A percentile compares a stretch with the other conserved stretches of the same genome.
Evolutionary conservation across 805 yeast genomes (phyloP).

Genomic region (Lachancea cidri): DNA sequence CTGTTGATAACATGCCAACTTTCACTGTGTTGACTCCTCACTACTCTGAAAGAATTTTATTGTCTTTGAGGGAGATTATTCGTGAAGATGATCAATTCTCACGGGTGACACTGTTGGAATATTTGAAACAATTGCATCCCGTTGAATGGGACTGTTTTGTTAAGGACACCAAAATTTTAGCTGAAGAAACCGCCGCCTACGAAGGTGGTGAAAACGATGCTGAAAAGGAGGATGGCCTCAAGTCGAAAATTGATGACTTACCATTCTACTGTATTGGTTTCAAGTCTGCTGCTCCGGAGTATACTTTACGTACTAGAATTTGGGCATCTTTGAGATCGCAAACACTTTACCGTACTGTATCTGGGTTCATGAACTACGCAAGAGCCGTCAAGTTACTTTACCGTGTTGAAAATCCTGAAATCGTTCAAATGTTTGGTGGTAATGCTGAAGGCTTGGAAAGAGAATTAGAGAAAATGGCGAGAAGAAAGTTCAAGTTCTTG

Average conservation of each 20-base stretch:
- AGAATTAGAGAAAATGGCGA: slow-evolving; percentile 87
- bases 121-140: slow-evolving; percentile 91
- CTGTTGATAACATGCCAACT: slow-evolving; percentile 99
- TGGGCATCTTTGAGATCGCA: slow-evolving; percentile 99
- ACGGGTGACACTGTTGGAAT: slow-evolving; percentile 88
- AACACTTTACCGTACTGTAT: slow-evolving; percentile 92
- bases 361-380: slow-evolving; percentile 98
- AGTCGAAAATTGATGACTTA: slow-evolving; percentile 81
- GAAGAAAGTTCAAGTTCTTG: slow-evolving; percentile 73
- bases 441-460: slow-evolving; percentile 94
- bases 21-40: slow-evolving; percentile 96
- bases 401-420: slow-evolving; percentile 92
- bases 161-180: slow-evolving; percentile 89
- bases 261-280: slow-evolving; percentile 96
- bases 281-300: slow-evolving; percentile 96
- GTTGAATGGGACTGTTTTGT: slow-evolving; percentile 98
- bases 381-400: slow-evolving; percentile 90
- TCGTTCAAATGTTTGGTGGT: slow-evolving; percentile 97
- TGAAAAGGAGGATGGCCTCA: slow-evolving; percentile 64
- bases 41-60: slow-evolving; percentile 87
- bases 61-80: slow-evolving; percentile 92
- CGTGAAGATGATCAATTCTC: slow-evolving; percentile 97
- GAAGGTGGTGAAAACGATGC: slow-evolving; percentile 40
- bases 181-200: slow-evolving; percentile 86
- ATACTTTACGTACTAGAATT: slow-evolving; percentile 90